phyloP scores from a whole-genome alignment of 192 early-diverging fungal species.

The Podila clonocystis region DNA sequence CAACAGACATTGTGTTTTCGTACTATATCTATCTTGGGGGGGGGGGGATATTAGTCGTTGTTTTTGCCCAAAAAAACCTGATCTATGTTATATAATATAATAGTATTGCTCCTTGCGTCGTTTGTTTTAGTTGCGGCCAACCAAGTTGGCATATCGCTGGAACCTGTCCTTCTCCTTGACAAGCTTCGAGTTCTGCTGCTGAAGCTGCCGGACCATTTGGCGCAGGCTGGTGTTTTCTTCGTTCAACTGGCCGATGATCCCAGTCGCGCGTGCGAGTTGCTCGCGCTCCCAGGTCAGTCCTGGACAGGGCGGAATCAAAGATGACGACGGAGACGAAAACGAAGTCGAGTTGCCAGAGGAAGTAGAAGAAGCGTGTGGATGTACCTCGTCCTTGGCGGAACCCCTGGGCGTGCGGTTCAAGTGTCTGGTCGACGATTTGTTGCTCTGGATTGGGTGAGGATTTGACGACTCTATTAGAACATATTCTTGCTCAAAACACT shows the following conservation, averaged over 20 bases:
- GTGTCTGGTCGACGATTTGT: too few relatives aligned
- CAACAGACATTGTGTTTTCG: neutral
- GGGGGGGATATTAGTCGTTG: neutral
- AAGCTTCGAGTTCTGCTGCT: constrained; percentile 28
- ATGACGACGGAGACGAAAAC: neutral
- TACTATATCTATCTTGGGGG: neutral
- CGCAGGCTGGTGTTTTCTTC: constrained; percentile 44
- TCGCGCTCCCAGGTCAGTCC: constrained; percentile 48
- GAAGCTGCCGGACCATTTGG: constrained; percentile 39
- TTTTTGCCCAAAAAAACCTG: too few relatives aligned
- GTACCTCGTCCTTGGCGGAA: neutral
- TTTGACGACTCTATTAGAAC: too few relatives aligned
- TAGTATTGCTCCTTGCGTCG: neutral
- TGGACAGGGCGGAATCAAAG: constrained; percentile 18
- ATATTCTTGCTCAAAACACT: too few relatives aligned
- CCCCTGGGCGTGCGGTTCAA: too few relatives aligned
- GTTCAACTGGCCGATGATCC: constrained; percentile 42
- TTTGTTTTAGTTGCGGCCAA: constrained; percentile 14
- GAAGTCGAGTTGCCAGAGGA: too few relatives aligned
- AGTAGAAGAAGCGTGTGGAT: neutral
- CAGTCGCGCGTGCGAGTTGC: constrained; percentile 31
- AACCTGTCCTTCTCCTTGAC: constrained; percentile 40
- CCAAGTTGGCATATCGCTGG: constrained; percentile 41
- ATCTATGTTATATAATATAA: too few relatives aligned
- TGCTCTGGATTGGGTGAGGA: too few relatives aligned